Percentiles rank a stretch among this genome's conserved stretches.
These are phyloP conservation scores for Tuber calosporum DNA, from an alignment of 495 filamentous ascomycete genomes.

Conservation along the genomic window DNA sequence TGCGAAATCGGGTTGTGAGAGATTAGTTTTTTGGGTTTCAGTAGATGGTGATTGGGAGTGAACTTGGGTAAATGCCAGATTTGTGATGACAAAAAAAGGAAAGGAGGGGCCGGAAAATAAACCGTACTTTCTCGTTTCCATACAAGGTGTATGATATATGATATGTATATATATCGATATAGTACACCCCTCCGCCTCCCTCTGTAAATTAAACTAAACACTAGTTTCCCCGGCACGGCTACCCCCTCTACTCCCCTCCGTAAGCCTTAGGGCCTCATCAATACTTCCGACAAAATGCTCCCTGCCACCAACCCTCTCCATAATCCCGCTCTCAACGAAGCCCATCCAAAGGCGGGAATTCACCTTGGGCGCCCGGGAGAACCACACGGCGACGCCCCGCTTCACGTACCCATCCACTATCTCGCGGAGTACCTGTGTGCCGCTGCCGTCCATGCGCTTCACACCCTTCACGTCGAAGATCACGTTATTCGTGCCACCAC, in stretches of 20 bases:
- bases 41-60: not conserved
- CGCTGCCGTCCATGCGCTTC: slow-evolving; percentile 82
- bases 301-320: slow-evolving; percentile 64
- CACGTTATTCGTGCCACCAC: slow-evolving; percentile 74
- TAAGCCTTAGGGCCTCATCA: slow-evolving; percentile 63
- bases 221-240: slow-evolving; percentile 16
- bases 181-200: not conserved
- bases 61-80: not conserved
- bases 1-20: not conserved
- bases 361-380: slow-evolving; percentile 62
- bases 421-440: slow-evolving; percentile 81
- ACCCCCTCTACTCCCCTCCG: slow-evolving; percentile 13
- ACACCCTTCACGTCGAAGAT: slow-evolving; percentile 98
- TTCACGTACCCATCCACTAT: slow-evolving; percentile 72
- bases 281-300: slow-evolving; percentile 74
- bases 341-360: slow-evolving; percentile 60
- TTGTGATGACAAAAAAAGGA: not conserved
- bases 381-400: slow-evolving; percentile 73
- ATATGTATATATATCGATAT: not conserved
- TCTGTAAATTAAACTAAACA: slow-evolving; percentile 8
- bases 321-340: slow-evolving; percentile 73
- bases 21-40: not conserved
- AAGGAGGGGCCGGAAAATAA: not conserved
- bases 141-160: not conserved
- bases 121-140: not conserved